Base-by-base conservation (phyloP, 441 rosid species). In the Mallotus japonicus region DNA sequence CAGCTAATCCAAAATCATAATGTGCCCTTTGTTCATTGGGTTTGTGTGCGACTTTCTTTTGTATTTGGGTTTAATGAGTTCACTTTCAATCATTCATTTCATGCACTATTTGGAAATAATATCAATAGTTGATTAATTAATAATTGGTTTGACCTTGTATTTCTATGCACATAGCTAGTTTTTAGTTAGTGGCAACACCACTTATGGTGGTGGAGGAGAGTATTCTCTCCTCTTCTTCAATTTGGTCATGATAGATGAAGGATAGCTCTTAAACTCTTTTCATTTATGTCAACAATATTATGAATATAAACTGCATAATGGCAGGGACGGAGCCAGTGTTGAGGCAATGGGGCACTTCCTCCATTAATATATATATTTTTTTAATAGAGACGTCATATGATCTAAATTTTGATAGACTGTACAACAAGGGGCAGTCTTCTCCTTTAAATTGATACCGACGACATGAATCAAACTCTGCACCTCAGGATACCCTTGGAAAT, bases 121-220 rank as follows among this genome's bases (percentile, higher is more conserved):
- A 37, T 8, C 3, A 7, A 34, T 34, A 56, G 57, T 58, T 56
- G 5, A 55, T 24, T 24, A 0, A 24, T 24, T 24, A 24, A 24
- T 24, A 24, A 24, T 22, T 24, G 60, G 37, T 58, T 73, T 65
- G 76, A 57, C 71, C 46, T 47, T 20, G 17, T 22, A 47, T 47
- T 15, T 50, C 11, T 44, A 44, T 6, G 24, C 9, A 22, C 4
- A 53, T n/a, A n/a, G n/a, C n/a, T 12, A 55, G 24, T 24, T 24
- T 24, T 24, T 24, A 2, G 28, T 54, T 65, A 65, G 71, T 65
- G 76, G 70, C 14, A 32, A 58, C 17, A 10, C 49, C 71, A 58
- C 58, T 66, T 3, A 34, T 56, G 59, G 19, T 46, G 59, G 50
- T 28, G 71, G 34, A 15, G 53, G 61, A 34, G 34, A 15, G 53